Percentiles rank a stretch among this genome's conserved stretches.
phyloP scores from a whole-genome alignment of 257 asterid species.

The Euphrasia confusa region DNA sequence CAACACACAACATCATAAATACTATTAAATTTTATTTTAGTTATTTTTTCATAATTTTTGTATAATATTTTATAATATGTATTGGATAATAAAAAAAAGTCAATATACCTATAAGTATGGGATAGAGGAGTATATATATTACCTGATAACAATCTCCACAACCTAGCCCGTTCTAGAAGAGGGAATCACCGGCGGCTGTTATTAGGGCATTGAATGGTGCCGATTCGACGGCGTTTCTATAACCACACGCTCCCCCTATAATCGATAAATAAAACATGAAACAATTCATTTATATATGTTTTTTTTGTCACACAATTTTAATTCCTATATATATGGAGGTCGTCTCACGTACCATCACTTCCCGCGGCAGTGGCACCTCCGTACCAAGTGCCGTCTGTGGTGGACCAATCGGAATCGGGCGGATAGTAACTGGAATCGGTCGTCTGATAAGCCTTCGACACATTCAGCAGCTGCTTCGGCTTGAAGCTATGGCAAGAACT shows the following conservation, averaged over 20 bases:
- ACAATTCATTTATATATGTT: no score
- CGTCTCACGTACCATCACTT: slow-evolving; percentile 47
- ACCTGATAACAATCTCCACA: slow-evolving; percentile 90
- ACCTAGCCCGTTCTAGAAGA: slow-evolving; percentile 41
- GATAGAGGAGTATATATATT: no score
- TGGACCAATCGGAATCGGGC: slow-evolving; percentile 37
- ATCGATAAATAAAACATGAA: no score
- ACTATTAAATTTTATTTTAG: no score
- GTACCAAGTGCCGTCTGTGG: slow-evolving; percentile 79
- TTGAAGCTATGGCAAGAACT: slow-evolving; percentile 35
- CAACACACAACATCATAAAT: no score
- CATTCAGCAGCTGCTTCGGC: slow-evolving; percentile 20
- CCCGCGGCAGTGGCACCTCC: slow-evolving; percentile 82
- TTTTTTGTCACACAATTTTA: no score
- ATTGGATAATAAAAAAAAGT: no score
- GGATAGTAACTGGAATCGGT: not conserved
- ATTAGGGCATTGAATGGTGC: slow-evolving; percentile 67
- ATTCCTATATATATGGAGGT: no score
- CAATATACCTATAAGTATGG: no score
- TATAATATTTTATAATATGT: no score
- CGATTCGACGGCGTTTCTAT: slow-evolving; percentile 48
- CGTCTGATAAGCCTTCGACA: slow-evolving; percentile 25
- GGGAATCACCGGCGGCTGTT: slow-evolving; percentile 67
- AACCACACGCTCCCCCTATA: slow-evolving; percentile 70
- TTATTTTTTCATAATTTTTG: no score